A percentile compares a stretch with the other conserved stretches of the same genome.
Conservation (phyloP, 129 eudicot genomes). For the Deinandra increscens region DNA sequence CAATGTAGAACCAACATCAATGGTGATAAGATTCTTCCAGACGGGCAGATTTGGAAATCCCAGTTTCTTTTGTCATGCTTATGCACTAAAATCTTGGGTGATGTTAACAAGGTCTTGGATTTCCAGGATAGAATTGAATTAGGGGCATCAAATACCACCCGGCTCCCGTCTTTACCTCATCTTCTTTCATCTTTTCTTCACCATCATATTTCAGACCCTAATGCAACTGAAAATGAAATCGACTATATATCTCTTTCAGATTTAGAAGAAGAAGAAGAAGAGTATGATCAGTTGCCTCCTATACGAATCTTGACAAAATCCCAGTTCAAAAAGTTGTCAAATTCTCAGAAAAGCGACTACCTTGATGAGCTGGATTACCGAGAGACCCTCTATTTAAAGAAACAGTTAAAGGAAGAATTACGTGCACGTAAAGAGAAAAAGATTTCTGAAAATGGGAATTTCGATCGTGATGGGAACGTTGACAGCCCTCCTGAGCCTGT, state of each 20-base stretch:
- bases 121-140: slow-evolving; percentile 65
- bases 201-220: slow-evolving; percentile 46
- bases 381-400: slow-evolving; percentile 79
- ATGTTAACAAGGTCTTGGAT: slow-evolving; percentile 63
- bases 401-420: slow-evolving; percentile 69
- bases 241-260: slow-evolving; percentile 46
- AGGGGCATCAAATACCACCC: slow-evolving; percentile 45
- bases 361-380: slow-evolving; percentile 98
- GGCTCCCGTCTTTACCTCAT: slow-evolving; percentile 82
- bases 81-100: slow-evolving; percentile 87
- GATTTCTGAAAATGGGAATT: slow-evolving; percentile 22
- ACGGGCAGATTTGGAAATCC: slow-evolving; percentile 83
- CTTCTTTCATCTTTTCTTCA: slow-evolving; percentile 83
- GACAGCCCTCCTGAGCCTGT: slow-evolving; percentile 59
- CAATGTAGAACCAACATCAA: slow-evolving; percentile 49
- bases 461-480: slow-evolving; percentile 31
- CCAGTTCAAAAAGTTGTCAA: slow-evolving; percentile 66
- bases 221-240: slow-evolving; percentile 42
- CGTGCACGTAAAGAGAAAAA: slow-evolving; percentile 40
- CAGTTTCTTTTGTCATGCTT: slow-evolving; percentile 65
- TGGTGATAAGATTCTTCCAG: slow-evolving; percentile 86
- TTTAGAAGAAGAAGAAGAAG: slow-evolving; percentile 75
- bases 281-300: slow-evolving; percentile 91
- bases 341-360: slow-evolving; percentile 69
- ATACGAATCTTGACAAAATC: slow-evolving; percentile 71